phyloP scores from a whole-genome alignment of 129 eudicot genomes.

The Centella asiatica region DNA sequence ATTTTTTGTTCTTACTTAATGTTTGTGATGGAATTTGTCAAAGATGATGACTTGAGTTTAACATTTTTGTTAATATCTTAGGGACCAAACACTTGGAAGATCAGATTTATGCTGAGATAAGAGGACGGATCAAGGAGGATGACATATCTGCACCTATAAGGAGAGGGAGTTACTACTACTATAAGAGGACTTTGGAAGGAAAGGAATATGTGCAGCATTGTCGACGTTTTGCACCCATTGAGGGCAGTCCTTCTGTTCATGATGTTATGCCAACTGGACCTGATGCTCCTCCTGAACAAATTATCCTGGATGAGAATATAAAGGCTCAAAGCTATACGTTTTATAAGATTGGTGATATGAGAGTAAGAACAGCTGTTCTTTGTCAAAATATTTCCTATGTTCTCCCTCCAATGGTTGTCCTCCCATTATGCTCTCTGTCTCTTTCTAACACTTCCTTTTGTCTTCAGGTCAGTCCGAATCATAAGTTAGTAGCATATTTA shows the following conservation, averaged over 20 bases:
- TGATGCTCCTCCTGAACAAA: constrained; percentile 78
- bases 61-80: constrained; percentile 15
- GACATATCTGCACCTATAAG: constrained; percentile 76
- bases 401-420: not conserved
- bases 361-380: constrained; percentile 31
- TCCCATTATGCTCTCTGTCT: not conserved
- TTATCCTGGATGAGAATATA: constrained; percentile 73
- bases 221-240: constrained; percentile 45
- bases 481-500: constrained; percentile 80
- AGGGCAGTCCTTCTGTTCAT: constrained; percentile 39
- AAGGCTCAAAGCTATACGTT: constrained; percentile 66
- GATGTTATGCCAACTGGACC: constrained; percentile 83
- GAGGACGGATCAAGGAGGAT: constrained; percentile 86
- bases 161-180: constrained; percentile 77
- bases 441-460: not conserved
- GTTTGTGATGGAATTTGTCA: not conserved
- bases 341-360: constrained; percentile 61
- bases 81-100: constrained; percentile 75
- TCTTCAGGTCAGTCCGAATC: constrained; percentile 72
- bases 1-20: not conserved
- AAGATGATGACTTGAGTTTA: not conserved
- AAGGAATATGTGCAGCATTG: constrained; percentile 84
- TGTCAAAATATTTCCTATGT: not conserved
- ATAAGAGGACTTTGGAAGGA: constrained; percentile 71
- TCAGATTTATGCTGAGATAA: constrained; percentile 61